These are phyloP conservation scores for Aspergillus mulundensis DNA, from an alignment of 495 filamentous ascomycete genomes.

Conservation along the genomic window DNA sequence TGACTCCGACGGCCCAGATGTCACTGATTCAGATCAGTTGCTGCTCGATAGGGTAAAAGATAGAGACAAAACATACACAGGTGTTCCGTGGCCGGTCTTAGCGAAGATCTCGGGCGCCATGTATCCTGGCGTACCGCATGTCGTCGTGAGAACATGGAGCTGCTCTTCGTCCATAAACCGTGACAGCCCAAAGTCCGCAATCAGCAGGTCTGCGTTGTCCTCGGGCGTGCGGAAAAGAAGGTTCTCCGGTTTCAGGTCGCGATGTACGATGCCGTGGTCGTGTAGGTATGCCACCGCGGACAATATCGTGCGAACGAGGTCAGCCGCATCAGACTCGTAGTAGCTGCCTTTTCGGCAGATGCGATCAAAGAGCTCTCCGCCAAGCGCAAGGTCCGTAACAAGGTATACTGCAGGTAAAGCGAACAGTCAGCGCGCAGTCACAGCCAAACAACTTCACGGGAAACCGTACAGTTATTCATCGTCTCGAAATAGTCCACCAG, in stretches of 20 bases:
- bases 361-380: slow-evolving; percentile 95
- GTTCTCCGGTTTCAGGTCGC: slow-evolving; percentile 62
- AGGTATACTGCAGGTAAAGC: slow-evolving; percentile 65
- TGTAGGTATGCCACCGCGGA: slow-evolving; percentile 98
- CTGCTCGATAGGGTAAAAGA: background rate
- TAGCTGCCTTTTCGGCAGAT: slow-evolving; percentile 98
- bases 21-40: slow-evolving; percentile 43
- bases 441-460: background rate
- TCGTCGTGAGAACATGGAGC: slow-evolving; percentile 96
- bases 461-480: slow-evolving; percentile 81
- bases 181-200: slow-evolving; percentile 92
- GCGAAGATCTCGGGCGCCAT: slow-evolving; percentile 86
- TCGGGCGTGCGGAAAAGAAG: slow-evolving; percentile 53
- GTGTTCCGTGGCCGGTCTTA: slow-evolving; percentile 73
- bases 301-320: slow-evolving; percentile 89
- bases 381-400: slow-evolving; percentile 93
- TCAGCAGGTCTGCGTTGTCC: slow-evolving; percentile 67
- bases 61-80: slow-evolving; percentile 53
- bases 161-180: slow-evolving; percentile 99
- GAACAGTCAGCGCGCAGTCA: background rate
- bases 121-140: slow-evolving; percentile 95
- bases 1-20: slow-evolving; percentile 77
- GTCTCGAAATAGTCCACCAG: slow-evolving; percentile 99
- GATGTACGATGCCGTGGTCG: slow-evolving; percentile 97
- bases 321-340: slow-evolving; percentile 94